phyloP scores from a whole-genome alignment of 2,329 filamentous ascomycete species.

The Aureobasidium sp. region DNA sequence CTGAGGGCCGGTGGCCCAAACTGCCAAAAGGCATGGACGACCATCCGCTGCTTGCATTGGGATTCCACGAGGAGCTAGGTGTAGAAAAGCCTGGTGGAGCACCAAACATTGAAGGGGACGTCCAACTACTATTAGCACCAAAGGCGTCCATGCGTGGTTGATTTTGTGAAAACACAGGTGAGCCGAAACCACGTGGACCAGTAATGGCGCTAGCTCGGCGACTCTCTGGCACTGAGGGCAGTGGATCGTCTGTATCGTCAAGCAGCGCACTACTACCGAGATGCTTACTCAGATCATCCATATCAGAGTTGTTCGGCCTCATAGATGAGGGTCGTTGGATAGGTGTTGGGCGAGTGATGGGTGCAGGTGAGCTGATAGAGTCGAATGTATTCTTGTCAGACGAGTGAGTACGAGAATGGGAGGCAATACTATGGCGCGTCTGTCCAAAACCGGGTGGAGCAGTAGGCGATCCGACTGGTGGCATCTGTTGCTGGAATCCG shows the following conservation, averaged over 20 bases:
- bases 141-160: constrained; percentile 26
- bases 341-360: constrained; percentile 73
- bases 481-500: constrained; percentile 37
- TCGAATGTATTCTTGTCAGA: constrained; percentile 53
- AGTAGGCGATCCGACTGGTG: constrained; percentile 17
- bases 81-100: constrained; percentile 24
- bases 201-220: constrained; percentile 24
- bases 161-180: constrained; percentile 25
- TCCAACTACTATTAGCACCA: constrained; percentile 32
- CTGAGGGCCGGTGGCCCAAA: constrained; percentile 36
- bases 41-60: constrained; percentile 30
- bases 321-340: constrained; percentile 80
- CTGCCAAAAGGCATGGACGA: constrained; percentile 42
- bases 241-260: constrained; percentile 58
- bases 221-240: constrained; percentile 37
- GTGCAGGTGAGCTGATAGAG: constrained; percentile 51
- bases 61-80: constrained; percentile 30
- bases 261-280: constrained; percentile 86
- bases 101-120: constrained; percentile 33
- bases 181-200: constrained; percentile 16
- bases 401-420: constrained; percentile 71
- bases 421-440: constrained; percentile 29
- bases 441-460: constrained; percentile 32
- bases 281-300: constrained; percentile 48
- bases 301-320: constrained; percentile 48